Percentiles rank a stretch among this genome's conserved stretches.
Evolutionary conservation across 768 basidiomycete species (phyloP).

Genomic region (Lactarius trivialis): DNA sequence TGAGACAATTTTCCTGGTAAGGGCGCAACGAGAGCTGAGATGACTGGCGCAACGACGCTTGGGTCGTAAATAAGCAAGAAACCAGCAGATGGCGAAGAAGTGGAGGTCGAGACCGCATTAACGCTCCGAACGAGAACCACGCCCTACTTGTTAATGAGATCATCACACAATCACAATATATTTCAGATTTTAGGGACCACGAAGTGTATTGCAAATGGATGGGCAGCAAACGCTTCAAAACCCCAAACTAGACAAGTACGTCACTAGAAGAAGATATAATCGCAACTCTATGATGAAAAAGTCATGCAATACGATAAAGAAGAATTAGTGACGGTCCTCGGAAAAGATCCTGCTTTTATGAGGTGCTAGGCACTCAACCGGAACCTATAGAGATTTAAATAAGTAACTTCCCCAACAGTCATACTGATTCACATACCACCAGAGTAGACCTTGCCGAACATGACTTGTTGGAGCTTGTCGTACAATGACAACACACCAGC

Average conservation of each 20-base stretch:
- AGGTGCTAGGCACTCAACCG: constrained; percentile 33
- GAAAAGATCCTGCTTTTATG: constrained; percentile 18
- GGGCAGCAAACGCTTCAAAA: constrained; percentile 22
- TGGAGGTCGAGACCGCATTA: not conserved
- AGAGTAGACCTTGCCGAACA: constrained; percentile 99
- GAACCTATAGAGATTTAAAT: constrained; percentile 29
- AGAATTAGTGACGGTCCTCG: constrained; percentile 27
- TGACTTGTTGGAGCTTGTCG: constrained; percentile 93
- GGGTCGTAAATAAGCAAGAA: not conserved
- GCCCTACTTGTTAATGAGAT: too few relatives aligned
- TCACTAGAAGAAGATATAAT: constrained; percentile 28
- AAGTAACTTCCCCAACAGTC: not conserved
- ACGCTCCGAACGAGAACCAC: not conserved
- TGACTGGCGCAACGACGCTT: not conserved
- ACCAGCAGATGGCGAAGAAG: not conserved
- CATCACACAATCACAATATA: too few relatives aligned
- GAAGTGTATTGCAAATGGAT: constrained; percentile 14
- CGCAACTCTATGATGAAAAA: constrained; percentile 31
- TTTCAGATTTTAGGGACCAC: not conserved
- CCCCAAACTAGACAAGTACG: constrained; percentile 20
- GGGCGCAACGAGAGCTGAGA: constrained; percentile 54
- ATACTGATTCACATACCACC: constrained; percentile 55
- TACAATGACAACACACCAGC: constrained; percentile 99
- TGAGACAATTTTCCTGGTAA: constrained; percentile 79
- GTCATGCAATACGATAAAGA: constrained; percentile 29